Evolutionary conservation across 495 filamentous ascomycete genomes (phyloP).

Genomic region (Penicillium macrosclerotiorum): DNA sequence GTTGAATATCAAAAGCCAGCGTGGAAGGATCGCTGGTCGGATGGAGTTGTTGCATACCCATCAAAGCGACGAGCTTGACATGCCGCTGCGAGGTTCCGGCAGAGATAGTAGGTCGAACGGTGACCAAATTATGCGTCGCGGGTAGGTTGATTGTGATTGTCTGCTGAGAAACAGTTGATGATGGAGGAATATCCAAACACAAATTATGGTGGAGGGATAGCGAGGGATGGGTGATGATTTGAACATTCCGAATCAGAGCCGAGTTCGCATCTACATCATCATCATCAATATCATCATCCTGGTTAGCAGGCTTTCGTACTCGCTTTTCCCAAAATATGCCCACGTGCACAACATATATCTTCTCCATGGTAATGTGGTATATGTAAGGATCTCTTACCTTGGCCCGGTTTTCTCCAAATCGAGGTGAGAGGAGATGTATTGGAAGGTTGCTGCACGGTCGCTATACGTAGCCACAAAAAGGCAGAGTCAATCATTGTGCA

Average conservation of each 20-base stretch:
- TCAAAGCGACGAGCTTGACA: conserved; percentile 61
- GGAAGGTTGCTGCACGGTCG: conserved; percentile 13
- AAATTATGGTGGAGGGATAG: conserved; percentile 54
- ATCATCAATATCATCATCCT: no score
- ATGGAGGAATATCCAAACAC: conserved; percentile 58
- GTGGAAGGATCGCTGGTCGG: conserved; percentile 43
- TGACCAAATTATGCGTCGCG: conserved; percentile 59
- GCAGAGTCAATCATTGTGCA: not conserved
- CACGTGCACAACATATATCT: no score
- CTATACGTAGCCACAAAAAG: not conserved
- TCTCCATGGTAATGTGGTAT: no score
- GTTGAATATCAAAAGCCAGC: conserved; percentile 58
- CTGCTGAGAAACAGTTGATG: conserved; percentile 60
- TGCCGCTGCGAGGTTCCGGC: conserved; percentile 55
- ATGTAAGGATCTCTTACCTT: conserved; percentile 40
- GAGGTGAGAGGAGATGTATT: conserved; percentile 30
- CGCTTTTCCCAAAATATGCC: no score
- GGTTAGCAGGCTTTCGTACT: conserved; percentile 10
- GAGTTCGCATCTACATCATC: conserved; percentile 40
- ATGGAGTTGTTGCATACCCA: conserved; percentile 45
- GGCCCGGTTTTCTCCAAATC: conserved; percentile 46
- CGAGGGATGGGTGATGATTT: conserved; percentile 62
- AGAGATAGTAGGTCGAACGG: conserved; percentile 61
- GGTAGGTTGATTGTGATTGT: conserved; percentile 66
- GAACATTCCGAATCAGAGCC: conserved; percentile 64